Percentiles rank a stretch among this genome's conserved stretches.
phyloP scores from a whole-genome alignment of 2,329 filamentous ascomycete genomes.

The Mollisia scopiformis region DNA sequence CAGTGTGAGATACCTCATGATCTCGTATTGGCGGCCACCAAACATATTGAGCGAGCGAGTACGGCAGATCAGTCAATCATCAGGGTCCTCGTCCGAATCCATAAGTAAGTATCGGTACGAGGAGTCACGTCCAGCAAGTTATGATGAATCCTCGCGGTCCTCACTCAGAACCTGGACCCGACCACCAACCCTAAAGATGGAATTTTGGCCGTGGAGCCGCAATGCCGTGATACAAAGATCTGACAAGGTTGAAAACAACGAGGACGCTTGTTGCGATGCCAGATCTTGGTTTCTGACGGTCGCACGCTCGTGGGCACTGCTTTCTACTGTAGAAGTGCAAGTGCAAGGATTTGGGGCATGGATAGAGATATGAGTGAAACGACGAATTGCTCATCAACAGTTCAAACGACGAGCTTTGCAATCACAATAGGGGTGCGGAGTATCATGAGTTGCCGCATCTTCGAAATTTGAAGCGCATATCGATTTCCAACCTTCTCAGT shows the following conservation, averaged over 20 bases:
- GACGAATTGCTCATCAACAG: neutral
- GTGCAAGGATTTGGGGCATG: neutral
- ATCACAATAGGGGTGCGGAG: neutral
- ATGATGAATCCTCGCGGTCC: neutral
- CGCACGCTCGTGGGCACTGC: neutral
- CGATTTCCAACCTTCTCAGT: neutral
- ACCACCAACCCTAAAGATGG: neutral
- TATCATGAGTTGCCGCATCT: neutral
- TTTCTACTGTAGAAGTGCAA: too few species aligned
- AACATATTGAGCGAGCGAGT: neutral
- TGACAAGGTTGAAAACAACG: constrained; percentile 5
- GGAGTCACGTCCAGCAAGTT: neutral
- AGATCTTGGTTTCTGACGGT: neutral
- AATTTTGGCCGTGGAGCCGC: constrained; percentile 5
- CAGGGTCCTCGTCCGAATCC: neutral
- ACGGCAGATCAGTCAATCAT: neutral
- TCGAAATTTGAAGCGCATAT: neutral
- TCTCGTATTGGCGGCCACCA: constrained; percentile 9
- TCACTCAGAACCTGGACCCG: neutral
- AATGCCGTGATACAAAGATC: constrained; percentile 4
- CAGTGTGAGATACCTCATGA: constrained; percentile 5
- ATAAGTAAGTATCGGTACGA: constrained; percentile 1
- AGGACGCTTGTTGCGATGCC: neutral
- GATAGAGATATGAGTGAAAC: neutral
- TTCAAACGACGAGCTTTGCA: neutral